Evolutionary conservation across 2,329 filamentous ascomycete genomes (phyloP), one percentile per base, ranked within the genome.

Genomic region (Colletotrichum sublineola): DNA sequence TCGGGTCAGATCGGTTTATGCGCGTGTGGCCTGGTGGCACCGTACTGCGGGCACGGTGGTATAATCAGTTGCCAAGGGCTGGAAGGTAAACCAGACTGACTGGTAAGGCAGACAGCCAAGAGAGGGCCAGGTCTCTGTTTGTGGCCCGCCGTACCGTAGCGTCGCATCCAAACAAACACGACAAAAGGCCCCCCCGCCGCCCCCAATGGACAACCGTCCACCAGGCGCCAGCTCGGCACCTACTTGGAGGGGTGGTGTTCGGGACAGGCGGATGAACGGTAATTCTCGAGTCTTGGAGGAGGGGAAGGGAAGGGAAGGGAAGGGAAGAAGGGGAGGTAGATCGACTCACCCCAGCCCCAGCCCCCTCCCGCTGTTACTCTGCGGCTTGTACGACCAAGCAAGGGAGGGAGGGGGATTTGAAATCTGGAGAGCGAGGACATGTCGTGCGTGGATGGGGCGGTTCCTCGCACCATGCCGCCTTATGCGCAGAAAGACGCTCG

Each of bases 1-100:
- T 63, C 67, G 60, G 67, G 50, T 36, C 60, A 42, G 52, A 33
- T 69, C 67, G 67, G 52, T 65, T 52, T 52, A 69, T 65, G 67
- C 67, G 42, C 31, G 40, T 15, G 40, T 42, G 58, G 52, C 60
- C 60, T 50, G 33, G 46, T 42, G 38, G n/a, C 6, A 50, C 14
- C 11, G 40, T 24, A 24, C 24, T 48, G 46, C 15, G 46, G 46
- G 50, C 15, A 7, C 15, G 44, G 58, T 48, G 42, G 44, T 33
- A n/a, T 46, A 24, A 24, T 24, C 24, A 24, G 24, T 24, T 24
- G 24, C 40, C 44, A 29, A 14, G 33, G 57, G 57, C 29, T 36
- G 60, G 60, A 29, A 18, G 31, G 15, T n/a, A 48, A 20, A n/a
- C 12, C 24, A 31, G 29, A 15, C 60, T n/a, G 42, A 48, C 46